Conservation (phyloP, 1,284 basidiomycete species). For the Ganoderma multipileum region DNA sequence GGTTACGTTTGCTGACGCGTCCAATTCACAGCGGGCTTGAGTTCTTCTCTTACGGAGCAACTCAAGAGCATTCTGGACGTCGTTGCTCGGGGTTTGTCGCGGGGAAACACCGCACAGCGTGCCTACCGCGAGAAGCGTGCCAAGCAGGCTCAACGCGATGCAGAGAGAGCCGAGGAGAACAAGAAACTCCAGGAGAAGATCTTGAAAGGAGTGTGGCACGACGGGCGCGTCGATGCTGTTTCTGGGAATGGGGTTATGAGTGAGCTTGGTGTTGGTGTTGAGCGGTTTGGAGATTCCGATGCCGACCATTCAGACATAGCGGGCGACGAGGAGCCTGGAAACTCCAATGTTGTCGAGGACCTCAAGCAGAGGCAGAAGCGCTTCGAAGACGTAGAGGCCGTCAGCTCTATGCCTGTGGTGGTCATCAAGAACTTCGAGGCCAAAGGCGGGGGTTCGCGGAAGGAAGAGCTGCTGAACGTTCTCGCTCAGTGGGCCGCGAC, state of each 20-base stretch:
- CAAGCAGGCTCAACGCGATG: conserved; percentile 42
- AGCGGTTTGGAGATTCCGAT: conserved; percentile 53
- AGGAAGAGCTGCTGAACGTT: conserved; percentile 78
- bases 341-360: conserved; percentile 7
- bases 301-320: conserved; percentile 30
- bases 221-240: conserved; percentile 80
- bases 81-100: conserved; percentile 74
- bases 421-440: conserved; percentile 81
- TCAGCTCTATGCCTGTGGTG: conserved; percentile 83
- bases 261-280: conserved; percentile 84
- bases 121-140: conserved; percentile 49
- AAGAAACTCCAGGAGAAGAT: conserved; percentile 52
- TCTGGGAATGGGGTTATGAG: conserved; percentile 86
- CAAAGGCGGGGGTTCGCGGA: conserved; percentile 63
- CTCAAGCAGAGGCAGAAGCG: conserved; percentile 38
- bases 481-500: conserved; percentile 88
- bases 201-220: conserved; percentile 75
- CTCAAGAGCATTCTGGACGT: conserved; percentile 88
- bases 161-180: conserved; percentile 44
- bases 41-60: conserved; percentile 85
- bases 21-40: conserved; percentile 76
- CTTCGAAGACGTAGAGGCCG: conserved; percentile 52
- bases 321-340: conserved; percentile 19
- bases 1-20: not conserved
- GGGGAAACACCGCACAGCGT: conserved; percentile 64